These are phyloP conservation scores for Podaxis rugospora DNA, from an alignment of 768 basidiomycete species.

Conservation along the genomic window DNA sequence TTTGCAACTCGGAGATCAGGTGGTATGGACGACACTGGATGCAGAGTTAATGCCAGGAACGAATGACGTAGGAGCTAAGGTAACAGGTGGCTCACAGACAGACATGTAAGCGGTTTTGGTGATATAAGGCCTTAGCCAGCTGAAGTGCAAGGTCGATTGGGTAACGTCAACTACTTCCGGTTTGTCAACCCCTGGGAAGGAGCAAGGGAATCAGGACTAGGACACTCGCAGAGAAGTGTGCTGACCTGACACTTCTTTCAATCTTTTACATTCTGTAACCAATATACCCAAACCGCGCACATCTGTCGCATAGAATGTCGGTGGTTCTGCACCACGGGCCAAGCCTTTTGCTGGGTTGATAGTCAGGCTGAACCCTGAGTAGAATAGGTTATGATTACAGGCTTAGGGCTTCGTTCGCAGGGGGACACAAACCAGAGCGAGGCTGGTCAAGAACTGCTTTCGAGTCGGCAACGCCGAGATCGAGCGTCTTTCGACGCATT, in stretches of 20 bases:
- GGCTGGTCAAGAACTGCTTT: constrained; percentile 28
- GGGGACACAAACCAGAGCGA: constrained; percentile 33
- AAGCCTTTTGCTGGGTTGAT: constrained; percentile 41
- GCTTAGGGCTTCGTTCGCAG: background rate
- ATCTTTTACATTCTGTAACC: constrained; percentile 51
- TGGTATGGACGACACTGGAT: constrained; percentile 36
- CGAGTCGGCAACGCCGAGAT: constrained; percentile 22
- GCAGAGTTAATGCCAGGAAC: background rate
- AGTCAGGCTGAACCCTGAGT: constrained; percentile 49
- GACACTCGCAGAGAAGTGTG: background rate
- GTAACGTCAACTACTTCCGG: constrained; percentile 22
- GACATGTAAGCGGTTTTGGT: constrained; percentile 23
- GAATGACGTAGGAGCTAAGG: too few species aligned
- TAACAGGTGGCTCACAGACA: constrained; percentile 20
- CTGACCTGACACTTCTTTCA: constrained; percentile 49
- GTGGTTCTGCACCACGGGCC: constrained; percentile 22
- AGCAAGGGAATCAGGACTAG: background rate
- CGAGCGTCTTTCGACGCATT: constrained; percentile 33
- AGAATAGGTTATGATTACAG: constrained; percentile 1
- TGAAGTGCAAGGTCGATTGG: constrained; percentile 31
- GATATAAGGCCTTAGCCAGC: constrained; percentile 44
- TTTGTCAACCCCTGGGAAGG: constrained; percentile 18
- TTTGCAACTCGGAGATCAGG: constrained; percentile 52
- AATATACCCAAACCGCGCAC: constrained; percentile 41
- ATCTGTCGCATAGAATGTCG: constrained; percentile 45